These are phyloP conservation scores for Ceratocystis ficicola DNA, from an alignment of 2,329 filamentous ascomycete genomes.

Conservation along the genomic window DNA sequence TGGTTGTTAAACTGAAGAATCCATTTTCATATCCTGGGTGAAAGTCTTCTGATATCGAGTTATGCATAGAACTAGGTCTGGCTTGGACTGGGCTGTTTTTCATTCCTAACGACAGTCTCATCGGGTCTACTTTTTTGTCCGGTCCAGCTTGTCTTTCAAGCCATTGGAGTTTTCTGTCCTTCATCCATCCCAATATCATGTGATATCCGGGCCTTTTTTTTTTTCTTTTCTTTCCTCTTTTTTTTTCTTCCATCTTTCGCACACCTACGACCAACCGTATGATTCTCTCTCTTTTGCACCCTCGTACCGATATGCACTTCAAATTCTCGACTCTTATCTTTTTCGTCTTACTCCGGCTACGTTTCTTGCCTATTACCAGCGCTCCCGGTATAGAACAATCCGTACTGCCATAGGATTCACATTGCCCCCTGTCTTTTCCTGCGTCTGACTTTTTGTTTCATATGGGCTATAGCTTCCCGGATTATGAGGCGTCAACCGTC, in stretches of 20 bases:
- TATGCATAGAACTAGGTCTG: background rate
- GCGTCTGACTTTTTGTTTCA: conserved; percentile 1
- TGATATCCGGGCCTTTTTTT: conserved; percentile 7
- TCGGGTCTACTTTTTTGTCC: background rate
- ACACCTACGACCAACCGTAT: conserved; percentile 2
- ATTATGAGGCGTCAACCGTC: background rate
- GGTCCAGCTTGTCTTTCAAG: background rate
- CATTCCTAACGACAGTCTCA: background rate
- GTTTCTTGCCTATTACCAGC: background rate
- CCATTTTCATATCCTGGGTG: background rate
- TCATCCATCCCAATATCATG: conserved; percentile 5
- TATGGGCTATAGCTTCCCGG: background rate
- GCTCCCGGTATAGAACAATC: background rate
- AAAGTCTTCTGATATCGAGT: conserved; percentile 4
- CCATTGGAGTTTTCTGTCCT: conserved; percentile 6
- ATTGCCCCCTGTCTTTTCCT: background rate
- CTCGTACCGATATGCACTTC: background rate
- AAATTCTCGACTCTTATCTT: background rate
- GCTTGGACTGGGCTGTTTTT: background rate
- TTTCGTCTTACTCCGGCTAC: background rate
- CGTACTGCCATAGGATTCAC: background rate
- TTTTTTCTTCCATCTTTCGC: conserved; percentile 9
- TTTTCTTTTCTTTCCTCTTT: conserved; percentile 7
- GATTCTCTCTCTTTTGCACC: conserved; percentile 4
- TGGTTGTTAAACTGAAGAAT: background rate